Evolutionary conservation across 495 filamentous ascomycete genomes (phyloP).

Genomic region (Astrothelium subdiscretum): DNA sequence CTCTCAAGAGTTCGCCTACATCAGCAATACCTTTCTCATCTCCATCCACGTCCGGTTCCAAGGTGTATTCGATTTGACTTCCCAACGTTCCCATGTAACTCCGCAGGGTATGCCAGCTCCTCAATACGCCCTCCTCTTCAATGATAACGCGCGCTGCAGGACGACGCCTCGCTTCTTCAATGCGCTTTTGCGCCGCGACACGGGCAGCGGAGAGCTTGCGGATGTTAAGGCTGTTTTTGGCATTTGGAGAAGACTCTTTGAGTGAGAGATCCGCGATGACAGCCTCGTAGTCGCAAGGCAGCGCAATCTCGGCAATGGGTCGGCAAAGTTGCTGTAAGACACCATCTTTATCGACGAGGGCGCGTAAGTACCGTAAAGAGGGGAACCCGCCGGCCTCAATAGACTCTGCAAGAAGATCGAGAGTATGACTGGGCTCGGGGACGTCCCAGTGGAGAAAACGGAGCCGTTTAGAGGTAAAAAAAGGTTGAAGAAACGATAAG

Average conservation of each 20-base stretch:
- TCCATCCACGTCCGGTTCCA: conserved; percentile 46
- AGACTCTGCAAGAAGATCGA: conserved; percentile 58
- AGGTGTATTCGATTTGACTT: conserved; percentile 44
- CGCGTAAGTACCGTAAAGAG: conserved; percentile 50
- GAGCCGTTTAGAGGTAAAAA: conserved; percentile 56
- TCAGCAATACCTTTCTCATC: conserved; percentile 44
- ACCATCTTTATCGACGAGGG: conserved; percentile 30
- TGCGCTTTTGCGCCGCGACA: conserved; percentile 21
- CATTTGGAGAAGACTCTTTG: neutral
- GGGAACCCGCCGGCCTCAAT: conserved; percentile 65
- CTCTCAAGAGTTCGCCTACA: conserved; percentile 30
- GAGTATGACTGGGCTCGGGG: conserved; percentile 44
- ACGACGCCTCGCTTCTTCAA: conserved; percentile 41
- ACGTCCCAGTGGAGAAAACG: conserved; percentile 76
- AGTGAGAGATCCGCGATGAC: neutral
- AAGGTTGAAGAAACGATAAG: conserved; percentile 52
- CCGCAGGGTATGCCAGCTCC: conserved; percentile 39
- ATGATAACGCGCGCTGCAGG: conserved; percentile 47
- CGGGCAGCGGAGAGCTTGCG: conserved; percentile 15
- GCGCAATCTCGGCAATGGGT: conserved; percentile 14
- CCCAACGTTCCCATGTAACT: conserved; percentile 47
- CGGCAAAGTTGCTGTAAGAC: conserved; percentile 22
- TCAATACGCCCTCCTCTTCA: conserved; percentile 33
- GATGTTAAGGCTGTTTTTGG: neutral
- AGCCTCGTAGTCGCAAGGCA: conserved; percentile 8